Conservation (phyloP, 805 yeast species). For the Wickerhamomyces alni region DNA sequence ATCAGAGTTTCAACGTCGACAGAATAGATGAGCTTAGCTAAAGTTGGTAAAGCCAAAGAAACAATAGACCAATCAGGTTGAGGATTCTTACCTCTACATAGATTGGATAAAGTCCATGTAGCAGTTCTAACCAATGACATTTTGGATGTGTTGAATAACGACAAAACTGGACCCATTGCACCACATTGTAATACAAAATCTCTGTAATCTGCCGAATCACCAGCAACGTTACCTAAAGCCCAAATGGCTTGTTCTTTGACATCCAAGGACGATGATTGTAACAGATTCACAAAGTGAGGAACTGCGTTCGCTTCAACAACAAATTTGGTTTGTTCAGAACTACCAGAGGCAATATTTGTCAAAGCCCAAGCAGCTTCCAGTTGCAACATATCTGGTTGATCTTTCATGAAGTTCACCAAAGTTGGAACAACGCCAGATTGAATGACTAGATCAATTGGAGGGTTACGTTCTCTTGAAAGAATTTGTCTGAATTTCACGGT, state of each 20-base stretch:
- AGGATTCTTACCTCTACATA: slow-evolving; percentile 95
- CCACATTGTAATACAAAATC: slow-evolving; percentile 80
- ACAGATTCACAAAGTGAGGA: slow-evolving; percentile 78
- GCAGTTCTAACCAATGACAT: slow-evolving; percentile 93
- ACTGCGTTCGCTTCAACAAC: slow-evolving; percentile 95
- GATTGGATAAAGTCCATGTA: slow-evolving; percentile 94
- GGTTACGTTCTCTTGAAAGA: slow-evolving; percentile 88
- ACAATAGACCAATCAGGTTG: slow-evolving; percentile 94
- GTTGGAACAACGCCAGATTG: slow-evolving; percentile 91
- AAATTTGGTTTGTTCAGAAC: slow-evolving; percentile 79
- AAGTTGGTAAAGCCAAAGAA: slow-evolving; percentile 81
- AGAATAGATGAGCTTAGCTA: slow-evolving; percentile 86
- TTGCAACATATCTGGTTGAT: slow-evolving; percentile 82
- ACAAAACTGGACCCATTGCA: slow-evolving; percentile 85
- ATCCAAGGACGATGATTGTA: slow-evolving; percentile 77
- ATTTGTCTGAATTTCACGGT: slow-evolving; percentile 92
- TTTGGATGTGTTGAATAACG: slow-evolving; percentile 72
- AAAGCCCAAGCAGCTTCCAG: slow-evolving; percentile 99
- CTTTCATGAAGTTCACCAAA: slow-evolving; percentile 77
- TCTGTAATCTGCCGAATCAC: slow-evolving; percentile 87
- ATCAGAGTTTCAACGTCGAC: slow-evolving; percentile 89
- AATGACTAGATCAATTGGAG: slow-evolving; percentile 92
- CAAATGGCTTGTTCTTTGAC: slow-evolving; percentile 98
- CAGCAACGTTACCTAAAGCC: slow-evolving; percentile 99
- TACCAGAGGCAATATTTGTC: slow-evolving; percentile 95